Evolutionary conservation across 495 filamentous ascomycete genomes (phyloP), one percentile per base, ranked within the genome.

Genomic region (Sordaria brevicollis): DNA sequence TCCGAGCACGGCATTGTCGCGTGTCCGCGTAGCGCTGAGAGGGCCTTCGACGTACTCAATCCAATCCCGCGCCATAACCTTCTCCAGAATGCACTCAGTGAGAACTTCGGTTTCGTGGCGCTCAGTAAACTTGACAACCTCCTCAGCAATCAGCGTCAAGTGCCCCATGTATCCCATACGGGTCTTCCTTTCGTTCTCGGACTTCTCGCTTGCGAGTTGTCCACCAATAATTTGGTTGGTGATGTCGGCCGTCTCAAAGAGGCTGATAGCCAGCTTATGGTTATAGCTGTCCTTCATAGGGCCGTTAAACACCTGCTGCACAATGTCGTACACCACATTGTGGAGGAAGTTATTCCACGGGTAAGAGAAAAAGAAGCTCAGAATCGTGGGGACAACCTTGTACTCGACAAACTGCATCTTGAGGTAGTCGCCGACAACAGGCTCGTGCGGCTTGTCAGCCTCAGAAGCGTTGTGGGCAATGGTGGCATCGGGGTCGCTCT

Each of bases 311-410:
- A 99, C 96, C 82, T 99, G 95, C 78, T 99, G 95, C 13, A 99
- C 91, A 72, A 99, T 93, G 78, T 99, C 95, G 78, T 99, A 99
- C 31, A 99, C 95, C 54, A 99, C 95, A 80, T 99, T 99, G 79
- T 99, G 95, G 29, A 99, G 87, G 76, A 99, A 99, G 79, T 99
- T 99, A 77, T 99, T 99, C 95, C 95, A 99, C 4, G 95, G 96
- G 79, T 98, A 98, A 68, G 89, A 89, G 85, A 98, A 99, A 83
- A 99, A 99, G 83, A 99, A 98, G 69, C 96, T 92, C 75, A 99
- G 78, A 67, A 99, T 98, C 4, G 95, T 97, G 17, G 96, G 96
- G 62, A 99, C 95, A 69, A 99, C 94, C 67, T 88, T 85, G 75
- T 98, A 88, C 79, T 97, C 90, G 17, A 98, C 94, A 78, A 99